A percentile compares a stretch with the other conserved stretches of the same genome.
These are phyloP conservation scores for Aegilops tauschii DNA, from an alignment of 176 grass and related monocot genomes.

Conservation along the genomic window DNA sequence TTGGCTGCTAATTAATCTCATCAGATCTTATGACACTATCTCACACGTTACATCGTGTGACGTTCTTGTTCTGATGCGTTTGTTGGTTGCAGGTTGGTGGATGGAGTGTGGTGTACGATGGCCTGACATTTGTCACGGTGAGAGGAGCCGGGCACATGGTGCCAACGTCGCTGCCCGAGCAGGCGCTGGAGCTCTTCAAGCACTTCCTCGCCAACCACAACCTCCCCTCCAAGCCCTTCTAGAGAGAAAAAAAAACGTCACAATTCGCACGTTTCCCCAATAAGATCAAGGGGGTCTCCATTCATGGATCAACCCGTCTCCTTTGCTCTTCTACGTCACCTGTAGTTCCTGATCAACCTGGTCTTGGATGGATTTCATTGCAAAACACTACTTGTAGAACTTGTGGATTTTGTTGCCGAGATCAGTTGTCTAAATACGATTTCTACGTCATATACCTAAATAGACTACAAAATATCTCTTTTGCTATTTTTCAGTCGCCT, in stretches of 20 bases:
- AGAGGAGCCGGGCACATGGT: constrained; percentile 48
- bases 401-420: neutral
- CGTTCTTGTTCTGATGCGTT: neutral
- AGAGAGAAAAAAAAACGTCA: neutral
- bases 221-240: constrained; percentile 42
- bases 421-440: too few relatives aligned
- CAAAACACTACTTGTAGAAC: neutral
- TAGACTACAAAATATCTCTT: too few relatives aligned
- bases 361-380: neutral
- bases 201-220: constrained; percentile 39
- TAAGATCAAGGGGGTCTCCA: neutral
- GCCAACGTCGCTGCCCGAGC: constrained; percentile 25
- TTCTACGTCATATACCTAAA: too few relatives aligned
- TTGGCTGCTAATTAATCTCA: neutral
- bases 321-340: neutral
- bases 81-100: constrained; percentile 46
- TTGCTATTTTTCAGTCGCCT: too few relatives aligned
- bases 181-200: constrained; percentile 19
- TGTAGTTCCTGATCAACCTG: neutral
- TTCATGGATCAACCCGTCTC: too few relatives aligned
- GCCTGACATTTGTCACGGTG: constrained; percentile 54
- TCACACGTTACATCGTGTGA: neutral
- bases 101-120: constrained; percentile 52
- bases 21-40: neutral
- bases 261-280: neutral